Base-by-base conservation (phyloP, 345 rosid species). In the Excoecaria agallocha region DNA sequence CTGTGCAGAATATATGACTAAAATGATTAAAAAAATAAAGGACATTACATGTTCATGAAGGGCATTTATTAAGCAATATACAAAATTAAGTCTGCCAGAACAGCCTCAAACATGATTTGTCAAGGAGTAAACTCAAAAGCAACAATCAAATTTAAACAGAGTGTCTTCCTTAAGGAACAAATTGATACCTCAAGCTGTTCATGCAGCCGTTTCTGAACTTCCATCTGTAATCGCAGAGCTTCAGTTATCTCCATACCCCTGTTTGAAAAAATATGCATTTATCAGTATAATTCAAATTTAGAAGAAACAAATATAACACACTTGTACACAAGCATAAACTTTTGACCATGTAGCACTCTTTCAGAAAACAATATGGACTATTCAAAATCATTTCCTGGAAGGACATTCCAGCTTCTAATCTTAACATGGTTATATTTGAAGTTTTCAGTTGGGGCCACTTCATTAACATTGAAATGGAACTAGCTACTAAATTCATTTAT, bases 161-260 rank as follows among this genome's bases (percentile, higher is more conserved):
- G 54, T 20, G 48, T 39, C 49, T 16, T 73, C 48, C 37, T n/a
- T n/a, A 13, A 66, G 54, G 70, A 70, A 57, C 12, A 69, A 39
- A 76, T 74, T 69, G 15, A 64, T 85, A 92, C 98, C 98, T 94
- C 98, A 45, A 94, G 97, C 80, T 94, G 98, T 82, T 92, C 98
- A 67, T 90, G 97, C 77, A 94, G 82, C 75, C 84, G 86, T 82
- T 90, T 94, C 86, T 94, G 98, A 72, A 88, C 87, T 82, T 89
- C 98, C 96, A 94, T 85, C 83, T 94, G 97, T 68, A 91, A 55
- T n/a, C 93, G 89, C 74, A 94, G 80, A 66, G 98, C 94, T 85
- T 91, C 98, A 15, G 94, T 91, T 45, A 93, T 84, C 82, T 85
- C 86, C 15, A 86, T 81, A 75, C 91, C 93, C 81, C 97, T 91